Base-by-base conservation (phyloP, 202 grass and related monocot species). In the Panicum virgatum region DNA sequence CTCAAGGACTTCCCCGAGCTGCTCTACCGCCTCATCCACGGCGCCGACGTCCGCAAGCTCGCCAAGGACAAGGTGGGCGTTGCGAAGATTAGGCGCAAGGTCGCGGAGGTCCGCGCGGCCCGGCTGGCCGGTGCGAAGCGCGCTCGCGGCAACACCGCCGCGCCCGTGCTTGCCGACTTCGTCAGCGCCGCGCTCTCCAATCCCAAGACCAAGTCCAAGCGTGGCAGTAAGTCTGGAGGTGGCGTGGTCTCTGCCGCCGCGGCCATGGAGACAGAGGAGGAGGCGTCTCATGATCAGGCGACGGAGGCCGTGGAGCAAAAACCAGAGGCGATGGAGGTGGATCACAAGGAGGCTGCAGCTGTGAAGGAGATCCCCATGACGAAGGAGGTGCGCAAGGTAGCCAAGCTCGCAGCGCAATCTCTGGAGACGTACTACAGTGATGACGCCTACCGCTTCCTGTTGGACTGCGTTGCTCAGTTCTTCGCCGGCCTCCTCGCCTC, bases 401-500 rank as follows among this genome's bases (percentile, higher is more conserved):
- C 36, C 36, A 83, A 75, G 60, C 71, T 83, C 60, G 60, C 81
- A 47, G 46, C 57, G 81, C 70, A 83, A 19, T 75, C 81, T 36
- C 60, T 83, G 11, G 81, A 83, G 71, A 83, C 18, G 16, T 83
- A 83, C 81, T 56, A 83, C 79, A 37, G 61, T 19, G 70, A 76
- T 23, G n/a, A 48, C n/a, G 50, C 62, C 27, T 94, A 94, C 78
- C 84, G 86, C 25, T 84, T 91, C 69, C 86, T 94, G 45, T 81
- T 86, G 32, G 84, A 94, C 67, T 29, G 81, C 61, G 73, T 83
- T 6, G 82, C 85, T 0, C 69, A 92, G 22, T 53, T 88, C 23
- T 94, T 94, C 27, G 89, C 84, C 18, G 75, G 69, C 4, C 78
- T 92, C n/a, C 90, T 96, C 19, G 63, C 76, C 67, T 82, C 83